Evolutionary conservation across 139 green algal genomes (phyloP), one percentile per base, ranked within the genome.

Genomic region (Dunaliella primolecta): DNA sequence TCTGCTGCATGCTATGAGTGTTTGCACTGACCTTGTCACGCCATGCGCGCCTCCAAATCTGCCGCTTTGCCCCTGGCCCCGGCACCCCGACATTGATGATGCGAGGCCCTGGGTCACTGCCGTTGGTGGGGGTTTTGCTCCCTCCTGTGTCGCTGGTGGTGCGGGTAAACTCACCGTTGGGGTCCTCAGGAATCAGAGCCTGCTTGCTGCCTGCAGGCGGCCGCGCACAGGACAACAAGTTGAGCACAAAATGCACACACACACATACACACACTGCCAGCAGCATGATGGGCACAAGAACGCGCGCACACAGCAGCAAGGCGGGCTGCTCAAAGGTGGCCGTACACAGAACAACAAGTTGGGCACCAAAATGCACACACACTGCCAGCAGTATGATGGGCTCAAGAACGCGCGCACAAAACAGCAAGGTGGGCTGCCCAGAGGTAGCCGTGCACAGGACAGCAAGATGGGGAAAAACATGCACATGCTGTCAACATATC

Each of bases 11-110:
- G n/a, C n/a, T n/a, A n/a, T n/a, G n/a, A n/a, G n/a, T n/a, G n/a
- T n/a, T n/a, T n/a, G n/a, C n/a, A n/a, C 38, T 37, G 38, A 95
- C 91, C 87, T 98, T 98, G 93, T 98, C 95, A 1, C 95, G 90
- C 95, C 95, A 98, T 1, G 94, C 89, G 1, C 94, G 88, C 35
- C 92, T 89, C 95, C 95, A 98, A 56, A 95, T 84, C 31, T 34
- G 77, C 33, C 75, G 87, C 72, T 87, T 91, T 81, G 85, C 86
- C 1, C 88, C 87, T 85, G 82, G 77, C 35, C 79, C 84, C 0
- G 83, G 86, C 31, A 89, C 78, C 71, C 86, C 86, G 21, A 89
- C 95, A 77, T 98, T 96, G 84, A 99, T 97, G 76, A 98, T 87
- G 25, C 95, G 93, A 0, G 95, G 95, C 0, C 91, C 94, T 1